Percentiles rank a stretch among this genome's conserved stretches.
These are phyloP conservation scores for Aurifilum marmelostoma DNA, from an alignment of 2,329 filamentous ascomycete genomes.

Conservation along the genomic window DNA sequence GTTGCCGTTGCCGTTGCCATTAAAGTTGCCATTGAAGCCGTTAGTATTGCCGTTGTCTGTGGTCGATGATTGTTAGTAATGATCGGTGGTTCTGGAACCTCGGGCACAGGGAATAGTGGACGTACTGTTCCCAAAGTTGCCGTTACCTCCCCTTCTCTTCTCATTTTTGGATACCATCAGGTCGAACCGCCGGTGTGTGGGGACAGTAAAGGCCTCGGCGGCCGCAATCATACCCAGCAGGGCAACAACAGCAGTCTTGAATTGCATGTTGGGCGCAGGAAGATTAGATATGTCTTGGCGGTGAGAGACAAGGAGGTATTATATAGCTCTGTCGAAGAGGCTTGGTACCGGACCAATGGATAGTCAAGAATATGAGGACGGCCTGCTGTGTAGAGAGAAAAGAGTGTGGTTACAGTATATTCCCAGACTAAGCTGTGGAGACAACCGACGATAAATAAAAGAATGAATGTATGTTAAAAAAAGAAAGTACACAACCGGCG, in stretches of 20 bases:
- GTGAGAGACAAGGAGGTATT: constrained; percentile 1
- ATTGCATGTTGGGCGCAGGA: constrained; percentile 50
- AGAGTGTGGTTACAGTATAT: constrained; percentile 23
- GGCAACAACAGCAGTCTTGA: constrained; percentile 53
- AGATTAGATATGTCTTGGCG: not conserved
- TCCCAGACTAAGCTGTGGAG: constrained; percentile 14
- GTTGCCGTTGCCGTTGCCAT: too few relatives aligned
- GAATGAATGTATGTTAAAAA: constrained; percentile 18
- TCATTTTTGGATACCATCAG: constrained; percentile 47
- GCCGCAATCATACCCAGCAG: constrained; percentile 52
- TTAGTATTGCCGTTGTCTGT: too few relatives aligned
- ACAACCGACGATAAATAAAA: constrained; percentile 19
- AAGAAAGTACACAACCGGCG: constrained; percentile 23
- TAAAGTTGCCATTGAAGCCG: too few relatives aligned
- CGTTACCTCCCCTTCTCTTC: not conserved
- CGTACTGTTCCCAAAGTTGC: not conserved
- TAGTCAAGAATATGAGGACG: not conserved
- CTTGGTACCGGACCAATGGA: constrained; percentile 26
- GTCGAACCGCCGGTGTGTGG: constrained; percentile 39
- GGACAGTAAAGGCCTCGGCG: constrained; percentile 49
- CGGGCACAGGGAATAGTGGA: too few relatives aligned
- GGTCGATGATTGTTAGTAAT: not conserved
- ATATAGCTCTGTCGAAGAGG: constrained; percentile 22
- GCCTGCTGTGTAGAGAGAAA: constrained; percentile 15
- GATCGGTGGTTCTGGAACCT: not conserved